phyloP scores from a whole-genome alignment of 208 protist genomes.

The Crithidia expoeki region DNA sequence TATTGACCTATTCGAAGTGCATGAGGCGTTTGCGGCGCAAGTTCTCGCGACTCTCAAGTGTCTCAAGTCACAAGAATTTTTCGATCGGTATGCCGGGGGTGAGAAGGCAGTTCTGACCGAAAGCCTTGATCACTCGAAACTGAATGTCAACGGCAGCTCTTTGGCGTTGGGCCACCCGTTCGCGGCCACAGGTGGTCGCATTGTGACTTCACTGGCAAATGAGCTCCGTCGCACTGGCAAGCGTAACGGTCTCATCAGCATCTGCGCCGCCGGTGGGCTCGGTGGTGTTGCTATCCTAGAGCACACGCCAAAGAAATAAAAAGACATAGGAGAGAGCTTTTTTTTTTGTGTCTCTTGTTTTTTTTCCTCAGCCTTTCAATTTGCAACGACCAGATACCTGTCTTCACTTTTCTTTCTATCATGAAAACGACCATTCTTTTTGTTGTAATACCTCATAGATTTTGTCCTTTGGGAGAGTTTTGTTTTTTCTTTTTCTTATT shows the following conservation, averaged over 20 bases:
- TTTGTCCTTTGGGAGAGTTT: background rate
- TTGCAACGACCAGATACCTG: background rate
- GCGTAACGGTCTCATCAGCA: slow-evolving; percentile 77
- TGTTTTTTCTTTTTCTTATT: background rate
- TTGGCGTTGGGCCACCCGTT: slow-evolving; percentile 90
- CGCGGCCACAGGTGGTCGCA: slow-evolving; percentile 82
- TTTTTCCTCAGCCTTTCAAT: background rate
- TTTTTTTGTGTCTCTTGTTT: background rate
- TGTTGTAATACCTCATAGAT: slow-evolving; percentile 4
- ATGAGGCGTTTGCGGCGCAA: slow-evolving; percentile 91
- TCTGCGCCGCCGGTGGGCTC: slow-evolving; percentile 89
- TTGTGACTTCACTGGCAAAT: slow-evolving; percentile 78
- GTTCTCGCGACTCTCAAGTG: slow-evolving; percentile 82
- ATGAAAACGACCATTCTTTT: background rate
- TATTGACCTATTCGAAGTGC: slow-evolving; percentile 89
- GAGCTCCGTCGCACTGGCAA: slow-evolving; percentile 83
- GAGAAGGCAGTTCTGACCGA: slow-evolving; percentile 45
- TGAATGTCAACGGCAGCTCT: slow-evolving; percentile 83
- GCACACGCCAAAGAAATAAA: slow-evolving; percentile 50
- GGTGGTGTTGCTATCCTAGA: slow-evolving; percentile 79
- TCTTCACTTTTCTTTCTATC: slow-evolving; percentile 1
- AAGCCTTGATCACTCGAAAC: slow-evolving; percentile 69
- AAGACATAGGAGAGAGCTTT: background rate
- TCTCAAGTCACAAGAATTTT: slow-evolving; percentile 75
- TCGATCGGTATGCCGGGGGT: slow-evolving; percentile 47